Evolutionary conservation across 192 early-diverging fungal genomes (phyloP), one percentile per base, ranked within the genome.

Genomic region (Entomortierella parvispora): DNA sequence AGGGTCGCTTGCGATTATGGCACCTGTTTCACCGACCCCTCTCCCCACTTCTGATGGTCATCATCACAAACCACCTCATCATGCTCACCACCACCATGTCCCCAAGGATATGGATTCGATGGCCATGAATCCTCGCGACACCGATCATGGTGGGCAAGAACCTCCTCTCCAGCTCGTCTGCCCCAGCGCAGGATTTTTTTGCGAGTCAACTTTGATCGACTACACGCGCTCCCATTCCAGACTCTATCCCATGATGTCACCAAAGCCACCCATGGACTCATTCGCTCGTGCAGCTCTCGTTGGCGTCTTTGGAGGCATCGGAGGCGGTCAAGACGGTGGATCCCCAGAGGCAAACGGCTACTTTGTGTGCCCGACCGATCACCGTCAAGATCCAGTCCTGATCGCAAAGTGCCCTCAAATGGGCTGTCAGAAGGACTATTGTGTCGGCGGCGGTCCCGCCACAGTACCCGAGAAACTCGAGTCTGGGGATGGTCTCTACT

Each of bases 371-470:
- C 26, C 51, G 17, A 52, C 51, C 18, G 37, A 25, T 4, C 20
- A 65, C 11, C 40, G 51, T n/a, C 25, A 40, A 5, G 7, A 5
- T 17, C 33, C 63, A 7, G 52, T 54, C 42, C 28, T 20, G 28
- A 65, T 65, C 28, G 63, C 63, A 0, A 26, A 47, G 0, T 65
- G 51, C 28, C 63, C 63, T 23, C 50, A 65, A 12, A 33, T 32
- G 8, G 51, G 34, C 0, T 65, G 63, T 14, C 18, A 40, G 2
- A 32, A 65, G 42, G 52, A 52, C 20, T 65, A 65, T 20, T 65
- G 63, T 15, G 28, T 52, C n/a, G 63, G 63, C 11, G 63, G 63
- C 22, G 63, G 63, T 0, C 63, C 63, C 3, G 63, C 63, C 8
- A 43, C 2, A 12, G 63, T 65, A 31, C 63, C 63, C 18, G 32